These are phyloP conservation scores for Eucalyptus guilfoylei DNA, from an alignment of 345 rosid genomes.

Conservation along the genomic window DNA sequence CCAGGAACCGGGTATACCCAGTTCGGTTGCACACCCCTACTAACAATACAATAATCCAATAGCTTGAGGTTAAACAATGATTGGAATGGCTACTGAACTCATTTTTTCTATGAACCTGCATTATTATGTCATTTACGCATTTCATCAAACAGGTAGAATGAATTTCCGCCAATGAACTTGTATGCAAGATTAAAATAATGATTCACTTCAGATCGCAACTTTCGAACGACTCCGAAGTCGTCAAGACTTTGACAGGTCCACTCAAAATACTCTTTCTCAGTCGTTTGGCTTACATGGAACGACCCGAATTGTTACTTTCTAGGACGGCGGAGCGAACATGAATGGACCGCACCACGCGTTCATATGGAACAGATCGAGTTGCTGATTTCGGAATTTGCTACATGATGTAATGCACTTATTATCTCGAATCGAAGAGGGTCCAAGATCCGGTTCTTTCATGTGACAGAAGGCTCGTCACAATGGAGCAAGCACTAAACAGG, in stretches of 20 bases:
- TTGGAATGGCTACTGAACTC: background rate
- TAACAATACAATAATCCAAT: background rate
- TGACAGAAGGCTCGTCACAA: background rate
- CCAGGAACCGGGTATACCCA: no score
- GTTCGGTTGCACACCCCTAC: no score
- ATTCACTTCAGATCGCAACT: background rate
- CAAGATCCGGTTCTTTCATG: background rate
- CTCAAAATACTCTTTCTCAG: background rate
- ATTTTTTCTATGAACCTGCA: background rate
- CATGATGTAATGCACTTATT: background rate
- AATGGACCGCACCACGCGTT: background rate
- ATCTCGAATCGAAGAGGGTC: background rate
- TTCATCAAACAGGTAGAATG: background rate
- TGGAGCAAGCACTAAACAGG: background rate
- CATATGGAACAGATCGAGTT: background rate
- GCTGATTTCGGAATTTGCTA: background rate
- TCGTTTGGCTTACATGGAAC: background rate
- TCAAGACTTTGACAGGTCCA: background rate
- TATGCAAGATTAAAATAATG: no score
- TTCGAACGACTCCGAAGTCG: background rate
- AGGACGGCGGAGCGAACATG: background rate
- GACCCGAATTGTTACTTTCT: background rate
- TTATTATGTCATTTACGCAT: background rate
- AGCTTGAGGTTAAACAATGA: background rate
- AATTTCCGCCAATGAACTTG: background rate